Base-by-base conservation (phyloP, 2,329 filamentous ascomycete genomes). In the Alternaria dauci region DNA sequence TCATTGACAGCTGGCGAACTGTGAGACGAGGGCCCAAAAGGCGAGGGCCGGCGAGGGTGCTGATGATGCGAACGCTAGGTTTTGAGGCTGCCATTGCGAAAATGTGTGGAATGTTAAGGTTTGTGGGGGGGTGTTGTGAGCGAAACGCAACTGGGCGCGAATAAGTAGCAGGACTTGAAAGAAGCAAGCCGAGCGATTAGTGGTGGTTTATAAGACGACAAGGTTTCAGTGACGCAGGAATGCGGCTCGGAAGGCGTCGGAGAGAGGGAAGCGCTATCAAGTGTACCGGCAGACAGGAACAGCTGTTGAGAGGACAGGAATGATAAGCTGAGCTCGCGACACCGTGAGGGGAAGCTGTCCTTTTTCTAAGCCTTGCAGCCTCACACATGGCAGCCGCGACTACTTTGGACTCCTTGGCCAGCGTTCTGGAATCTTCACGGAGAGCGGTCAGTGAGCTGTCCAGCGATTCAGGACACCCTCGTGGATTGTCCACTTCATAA, bases 1-100 rank as follows among this genome's bases (percentile, higher is more conserved):
- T 89, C 80, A 88, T 87, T 78, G 86, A 85, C 51, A 89, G 82
- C 58, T 77, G 75, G 67, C 87, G 86, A 68, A 74, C 79, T 72
- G 39, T 48, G 71, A 72, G 69, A 78, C 74, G 58, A 81, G 70
- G 64, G 76, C 80, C 63, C 73, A 76, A 61, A 83, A 76, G 68
- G 79, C 79, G 66, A 80, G 78, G 60, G 79, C 78, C 58, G 25
- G 54, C 65, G 80, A 78, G 55, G 80, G 79, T 81, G 81, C 66
- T 57, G 43, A 62, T 47, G 47, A 55, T 48, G 55, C 59, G 61
- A 34, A 55, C 59, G 43, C 54, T 57, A n/a, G 58, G 43, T 61
- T 54, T 59, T 58, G 62, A 57, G 43, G 60, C 59, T 25, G 54
- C 53, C 62, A 65, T 60, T 55, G 34, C n/a, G 52, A 52, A 26